Percentiles rank a stretch among this genome's conserved stretches.
Conservation (phyloP, 2,329 filamentous ascomycete species). For the Aspergillus pseudoterreus region DNA sequence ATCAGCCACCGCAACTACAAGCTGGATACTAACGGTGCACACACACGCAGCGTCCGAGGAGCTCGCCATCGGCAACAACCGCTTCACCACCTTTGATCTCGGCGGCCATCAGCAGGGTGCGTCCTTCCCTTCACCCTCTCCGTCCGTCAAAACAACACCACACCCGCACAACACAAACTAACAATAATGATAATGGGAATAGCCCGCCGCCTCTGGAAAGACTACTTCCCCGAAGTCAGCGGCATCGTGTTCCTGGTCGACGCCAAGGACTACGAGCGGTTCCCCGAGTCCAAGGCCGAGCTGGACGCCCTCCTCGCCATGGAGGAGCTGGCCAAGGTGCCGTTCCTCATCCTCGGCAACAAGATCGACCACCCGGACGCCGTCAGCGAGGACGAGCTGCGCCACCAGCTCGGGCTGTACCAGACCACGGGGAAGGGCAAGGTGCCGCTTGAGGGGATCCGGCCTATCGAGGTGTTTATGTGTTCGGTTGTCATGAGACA, state of each 20-base stretch:
- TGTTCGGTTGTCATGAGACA: constrained; percentile 98
- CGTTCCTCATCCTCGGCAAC: constrained; percentile 94
- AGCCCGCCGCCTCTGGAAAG: constrained; percentile 89
- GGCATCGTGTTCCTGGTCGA: constrained; percentile 98
- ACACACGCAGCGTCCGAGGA: constrained; percentile 71
- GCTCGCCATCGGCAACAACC: constrained; percentile 86
- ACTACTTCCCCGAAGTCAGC: constrained; percentile 94
- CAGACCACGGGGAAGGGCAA: constrained; percentile 97
- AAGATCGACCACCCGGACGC: constrained; percentile 99
- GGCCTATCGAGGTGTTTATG: constrained; percentile 98
- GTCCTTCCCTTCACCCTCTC: constrained; percentile 25
- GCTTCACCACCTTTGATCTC: constrained; percentile 91
- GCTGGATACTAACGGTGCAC: constrained; percentile 6
- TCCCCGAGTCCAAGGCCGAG: constrained; percentile 92
- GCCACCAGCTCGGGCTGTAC: constrained; percentile 87
- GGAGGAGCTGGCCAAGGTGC: constrained; percentile 94
- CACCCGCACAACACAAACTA: neutral
- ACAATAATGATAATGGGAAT: constrained; percentile 21
- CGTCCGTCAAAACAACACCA: too few species aligned
- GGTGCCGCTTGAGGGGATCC: constrained; percentile 84
- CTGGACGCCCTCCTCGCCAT: constrained; percentile 92
- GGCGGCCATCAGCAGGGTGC: constrained; percentile 86
- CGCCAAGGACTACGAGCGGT: constrained; percentile 93
- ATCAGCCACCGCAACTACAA: neutral
- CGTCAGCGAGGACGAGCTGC: constrained; percentile 90